Evolutionary conservation across 2,329 filamentous ascomycete genomes (phyloP).

Genomic region (Mariannaea elegans): DNA sequence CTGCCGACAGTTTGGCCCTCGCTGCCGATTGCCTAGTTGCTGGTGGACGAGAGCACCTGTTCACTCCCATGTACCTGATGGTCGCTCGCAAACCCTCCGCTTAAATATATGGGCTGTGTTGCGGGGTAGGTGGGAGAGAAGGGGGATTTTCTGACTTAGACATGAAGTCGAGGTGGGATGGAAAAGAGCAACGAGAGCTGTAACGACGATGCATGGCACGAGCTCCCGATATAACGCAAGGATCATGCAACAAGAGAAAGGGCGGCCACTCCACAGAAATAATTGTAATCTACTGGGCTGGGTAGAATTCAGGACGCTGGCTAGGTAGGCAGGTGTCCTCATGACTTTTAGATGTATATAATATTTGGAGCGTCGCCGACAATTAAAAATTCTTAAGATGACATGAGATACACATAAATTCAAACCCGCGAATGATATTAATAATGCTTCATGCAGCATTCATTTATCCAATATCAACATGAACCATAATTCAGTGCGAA

Average conservation of each 20-base stretch:
- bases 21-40: slow-evolving; percentile 88
- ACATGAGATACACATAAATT: background rate
- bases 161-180: slow-evolving; percentile 8
- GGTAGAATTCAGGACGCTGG: slow-evolving; percentile 16
- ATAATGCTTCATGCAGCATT: background rate
- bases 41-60: slow-evolving; percentile 88
- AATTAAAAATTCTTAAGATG: background rate
- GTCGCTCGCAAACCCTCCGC: slow-evolving; percentile 81
- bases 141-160: slow-evolving; percentile 15
- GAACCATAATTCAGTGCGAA: background rate
- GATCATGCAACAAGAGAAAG: slow-evolving; percentile 28
- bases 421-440: too few relatives aligned
- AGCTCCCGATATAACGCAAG: slow-evolving; percentile 28
- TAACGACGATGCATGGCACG: slow-evolving; percentile 11
- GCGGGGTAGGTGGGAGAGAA: too few relatives aligned
- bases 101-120: slow-evolving; percentile 24
- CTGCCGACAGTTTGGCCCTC: slow-evolving; percentile 85
- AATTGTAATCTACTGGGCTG: slow-evolving; percentile 40
- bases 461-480: background rate
- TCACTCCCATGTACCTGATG: slow-evolving; percentile 99
- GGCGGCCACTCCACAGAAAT: slow-evolving; percentile 37
- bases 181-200: slow-evolving; percentile 1
- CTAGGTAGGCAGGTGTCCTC: slow-evolving; percentile 14
- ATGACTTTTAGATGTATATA: slow-evolving; percentile 24
- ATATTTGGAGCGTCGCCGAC: slow-evolving; percentile 16